These are phyloP conservation scores for Microbotryomycetes sp. DNA, from an alignment of 1,284 basidiomycete genomes.

Conservation along the genomic window DNA sequence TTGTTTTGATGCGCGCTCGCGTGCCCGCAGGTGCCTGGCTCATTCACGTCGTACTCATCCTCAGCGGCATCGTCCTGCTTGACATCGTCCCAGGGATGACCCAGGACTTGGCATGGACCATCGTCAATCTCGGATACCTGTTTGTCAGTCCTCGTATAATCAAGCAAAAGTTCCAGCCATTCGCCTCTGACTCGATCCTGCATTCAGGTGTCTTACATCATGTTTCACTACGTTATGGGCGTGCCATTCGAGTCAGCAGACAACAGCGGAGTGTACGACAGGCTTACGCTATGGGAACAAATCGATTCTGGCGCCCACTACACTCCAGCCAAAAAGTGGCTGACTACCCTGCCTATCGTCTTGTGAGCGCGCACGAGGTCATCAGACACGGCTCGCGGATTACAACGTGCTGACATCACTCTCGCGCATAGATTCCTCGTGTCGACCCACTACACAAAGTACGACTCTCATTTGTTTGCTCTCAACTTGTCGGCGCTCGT, in stretches of 20 bases:
- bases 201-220: conserved; percentile 78
- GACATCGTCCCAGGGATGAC: conserved; percentile 92
- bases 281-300: conserved; percentile 97
- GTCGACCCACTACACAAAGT: conserved; percentile 87
- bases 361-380: conserved; percentile 53
- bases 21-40: conserved; percentile 79
- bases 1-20: too few relatives aligned
- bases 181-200: background rate
- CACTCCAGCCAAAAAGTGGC: conserved; percentile 97
- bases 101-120: conserved; percentile 90
- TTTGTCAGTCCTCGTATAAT: conserved; percentile 53
- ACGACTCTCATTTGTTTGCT: conserved; percentile 82
- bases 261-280: conserved; percentile 77
- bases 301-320: conserved; percentile 98
- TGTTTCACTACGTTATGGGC: conserved; percentile 98
- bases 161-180: background rate
- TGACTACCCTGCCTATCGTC: conserved; percentile 80
- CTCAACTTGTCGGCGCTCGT: conserved; percentile 82
- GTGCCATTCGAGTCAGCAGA: conserved; percentile 72
- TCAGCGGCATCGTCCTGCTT: conserved; percentile 81
- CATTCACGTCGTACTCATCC: conserved; percentile 90
- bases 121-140: conserved; percentile 87
- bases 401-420: background rate
- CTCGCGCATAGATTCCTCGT: conserved; percentile 66
- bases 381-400: background rate